Percentiles rank a stretch among this genome's conserved stretches.
Conservation (phyloP, 2,329 filamentous ascomycete genomes). For the Aquanectria penicillioides region DNA sequence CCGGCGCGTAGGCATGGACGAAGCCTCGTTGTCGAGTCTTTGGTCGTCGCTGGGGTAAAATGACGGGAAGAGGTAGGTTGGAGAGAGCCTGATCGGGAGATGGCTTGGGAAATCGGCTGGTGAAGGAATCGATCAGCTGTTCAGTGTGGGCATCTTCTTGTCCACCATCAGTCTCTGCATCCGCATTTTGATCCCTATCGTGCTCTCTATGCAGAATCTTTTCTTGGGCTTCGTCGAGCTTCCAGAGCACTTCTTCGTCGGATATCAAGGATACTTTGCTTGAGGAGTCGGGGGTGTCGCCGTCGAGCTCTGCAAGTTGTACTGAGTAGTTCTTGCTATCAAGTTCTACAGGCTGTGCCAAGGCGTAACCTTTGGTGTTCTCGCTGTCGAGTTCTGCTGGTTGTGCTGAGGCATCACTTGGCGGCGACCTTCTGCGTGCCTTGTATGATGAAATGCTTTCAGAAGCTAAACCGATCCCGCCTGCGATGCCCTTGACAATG, state of each 20-base stretch:
- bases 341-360: too few relatives aligned
- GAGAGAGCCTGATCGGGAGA: background rate
- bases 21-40: conserved; percentile 25
- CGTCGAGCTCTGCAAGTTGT: too few relatives aligned
- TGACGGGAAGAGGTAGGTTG: conserved; percentile 10
- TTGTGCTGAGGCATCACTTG: background rate
- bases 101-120: conserved; percentile 1
- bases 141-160: too few relatives aligned
- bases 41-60: conserved; percentile 28
- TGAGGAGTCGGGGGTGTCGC: too few relatives aligned
- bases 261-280: too few relatives aligned
- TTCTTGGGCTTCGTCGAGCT: conserved; percentile 14
- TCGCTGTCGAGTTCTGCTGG: too few relatives aligned
- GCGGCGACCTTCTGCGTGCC: background rate
- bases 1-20: conserved; percentile 26
- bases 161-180: too few relatives aligned
- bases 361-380: too few relatives aligned
- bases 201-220: background rate
- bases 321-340: too few relatives aligned
- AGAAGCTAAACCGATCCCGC: conserved; percentile 16
- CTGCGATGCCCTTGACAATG: conserved; percentile 19
- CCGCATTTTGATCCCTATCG: too few relatives aligned
- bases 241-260: conserved; percentile 13
- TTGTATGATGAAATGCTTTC: conserved; percentile 21
- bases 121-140: conserved; percentile 1